Evolutionary conservation across 495 filamentous ascomycete genomes (phyloP).

Genomic region (Penicillium psychrofluorescens): DNA sequence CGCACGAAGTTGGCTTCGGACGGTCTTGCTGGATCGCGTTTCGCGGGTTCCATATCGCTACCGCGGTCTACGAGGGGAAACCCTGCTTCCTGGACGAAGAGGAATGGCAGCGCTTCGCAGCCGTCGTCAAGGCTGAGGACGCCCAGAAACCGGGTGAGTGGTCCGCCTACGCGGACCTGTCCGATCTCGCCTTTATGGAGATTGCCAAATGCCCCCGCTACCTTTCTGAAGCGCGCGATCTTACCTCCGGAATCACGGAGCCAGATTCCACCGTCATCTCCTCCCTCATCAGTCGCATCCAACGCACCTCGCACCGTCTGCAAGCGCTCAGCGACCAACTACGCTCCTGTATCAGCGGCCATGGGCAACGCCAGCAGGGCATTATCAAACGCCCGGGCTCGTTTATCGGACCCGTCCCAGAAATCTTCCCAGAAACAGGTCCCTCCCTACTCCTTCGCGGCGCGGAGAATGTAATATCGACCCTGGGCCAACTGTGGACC

Average conservation of each 20-base stretch:
- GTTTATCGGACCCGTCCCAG: constrained; percentile 18
- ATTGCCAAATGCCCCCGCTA: constrained; percentile 26
- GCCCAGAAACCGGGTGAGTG: constrained; percentile 16
- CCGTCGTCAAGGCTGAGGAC: constrained; percentile 17
- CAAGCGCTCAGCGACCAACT: constrained; percentile 8
- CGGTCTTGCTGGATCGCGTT: constrained; percentile 25
- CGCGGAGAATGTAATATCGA: constrained; percentile 14
- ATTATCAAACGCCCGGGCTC: constrained; percentile 14
- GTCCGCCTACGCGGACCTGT: constrained; percentile 15
- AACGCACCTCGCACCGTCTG: constrained; percentile 9
- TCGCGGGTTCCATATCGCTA: constrained; percentile 25
- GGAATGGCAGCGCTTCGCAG: constrained; percentile 21
- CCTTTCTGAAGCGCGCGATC: constrained; percentile 17
- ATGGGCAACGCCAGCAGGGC: constrained; percentile 17
- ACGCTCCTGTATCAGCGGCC: constrained; percentile 16
- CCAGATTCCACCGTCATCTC: not conserved
- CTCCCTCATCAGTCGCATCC: constrained; percentile 13
- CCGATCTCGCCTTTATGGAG: constrained; percentile 22
- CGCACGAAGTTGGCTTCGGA: constrained; percentile 14
- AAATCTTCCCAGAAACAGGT: constrained; percentile 19
- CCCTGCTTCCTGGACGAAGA: constrained; percentile 25
- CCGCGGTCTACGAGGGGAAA: constrained; percentile 18
- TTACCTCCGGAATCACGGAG: constrained; percentile 2
- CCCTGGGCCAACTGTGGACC: constrained; percentile 8
- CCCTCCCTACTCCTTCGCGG: constrained; percentile 20